Percentiles rank a stretch among this genome's conserved stretches.
These are phyloP conservation scores for Tricholoma furcatifolium DNA, from an alignment of 768 basidiomycete genomes.

Conservation along the genomic window DNA sequence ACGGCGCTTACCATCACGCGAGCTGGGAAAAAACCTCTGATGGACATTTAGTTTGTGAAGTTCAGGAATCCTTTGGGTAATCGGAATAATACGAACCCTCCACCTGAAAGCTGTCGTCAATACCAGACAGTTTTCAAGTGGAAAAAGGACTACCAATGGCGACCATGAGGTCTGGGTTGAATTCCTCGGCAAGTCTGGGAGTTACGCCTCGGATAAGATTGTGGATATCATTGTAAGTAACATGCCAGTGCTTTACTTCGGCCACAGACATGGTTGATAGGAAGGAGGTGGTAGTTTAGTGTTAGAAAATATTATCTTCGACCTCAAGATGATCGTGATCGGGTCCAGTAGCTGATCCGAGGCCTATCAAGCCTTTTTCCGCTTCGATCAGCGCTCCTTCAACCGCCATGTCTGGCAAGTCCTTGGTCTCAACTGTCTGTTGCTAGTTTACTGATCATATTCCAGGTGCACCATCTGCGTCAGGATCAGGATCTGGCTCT, in stretches of 20 bases:
- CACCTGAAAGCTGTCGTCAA: slow-evolving; percentile 45
- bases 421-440: not conserved
- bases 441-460: not conserved
- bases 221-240: slow-evolving; percentile 93
- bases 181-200: slow-evolving; percentile 66
- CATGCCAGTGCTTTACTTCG: slow-evolving; percentile 55
- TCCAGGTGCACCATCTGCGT: slow-evolving; percentile 33
- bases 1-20: slow-evolving; percentile 66
- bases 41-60: slow-evolving; percentile 3
- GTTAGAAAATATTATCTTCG: not conserved
- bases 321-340: not conserved
- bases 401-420: slow-evolving; percentile 28
- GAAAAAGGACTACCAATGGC: slow-evolving; percentile 61
- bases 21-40: slow-evolving; percentile 93
- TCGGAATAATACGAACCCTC: slow-evolving; percentile 61
- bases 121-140: not conserved
- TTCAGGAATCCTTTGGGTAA: slow-evolving; percentile 16
- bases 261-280: slow-evolving; percentile 25
- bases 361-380: slow-evolving; percentile 6
- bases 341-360: slow-evolving; percentile 3
- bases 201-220: slow-evolving; percentile 74
- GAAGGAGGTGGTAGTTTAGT: not conserved
- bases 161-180: slow-evolving; percentile 84
- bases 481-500: slow-evolving; percentile 28
- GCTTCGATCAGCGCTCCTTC: not conserved